phyloP scores from a whole-genome alignment of 192 early-diverging fungal species.

The Mortierella hygrophila region DNA sequence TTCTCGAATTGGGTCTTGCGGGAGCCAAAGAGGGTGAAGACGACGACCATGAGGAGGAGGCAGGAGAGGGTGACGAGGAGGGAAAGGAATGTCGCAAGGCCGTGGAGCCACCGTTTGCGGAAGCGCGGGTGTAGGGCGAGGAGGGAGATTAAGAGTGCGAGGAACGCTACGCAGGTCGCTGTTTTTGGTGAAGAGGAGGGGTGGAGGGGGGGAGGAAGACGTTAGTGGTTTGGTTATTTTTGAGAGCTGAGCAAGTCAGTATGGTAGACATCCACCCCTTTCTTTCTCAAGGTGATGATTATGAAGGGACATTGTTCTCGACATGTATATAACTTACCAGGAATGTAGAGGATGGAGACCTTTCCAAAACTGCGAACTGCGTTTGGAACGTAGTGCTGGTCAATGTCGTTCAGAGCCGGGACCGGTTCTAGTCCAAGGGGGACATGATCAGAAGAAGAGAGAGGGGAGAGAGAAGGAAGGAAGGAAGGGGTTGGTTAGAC shows the following conservation, averaged over 20 bases:
- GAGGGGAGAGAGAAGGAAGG: neutral
- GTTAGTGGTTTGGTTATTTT: neutral
- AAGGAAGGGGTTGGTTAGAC: neutral
- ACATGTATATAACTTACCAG: conserved; percentile 15
- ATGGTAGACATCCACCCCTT: too few relatives aligned
- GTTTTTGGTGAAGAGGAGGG: too few relatives aligned
- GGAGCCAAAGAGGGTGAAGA: conserved; percentile 28
- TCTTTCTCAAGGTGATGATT: neutral
- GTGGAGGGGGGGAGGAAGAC: neutral
- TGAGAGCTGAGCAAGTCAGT: too few relatives aligned
- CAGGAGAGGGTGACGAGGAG: conserved; percentile 31
- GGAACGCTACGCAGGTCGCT: conserved; percentile 39
- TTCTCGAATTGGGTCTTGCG: conserved; percentile 42
- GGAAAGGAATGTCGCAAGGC: conserved; percentile 17
- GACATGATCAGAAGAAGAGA: neutral
- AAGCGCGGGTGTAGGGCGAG: conserved; percentile 21
- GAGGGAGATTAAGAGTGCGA: conserved; percentile 32
- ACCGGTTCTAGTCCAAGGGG: conserved; percentile 9
- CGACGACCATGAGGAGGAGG: conserved; percentile 35
- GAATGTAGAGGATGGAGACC: conserved; percentile 41
- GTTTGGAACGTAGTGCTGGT: conserved; percentile 30
- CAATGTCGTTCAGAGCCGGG: conserved; percentile 19
- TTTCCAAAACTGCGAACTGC: conserved; percentile 32
- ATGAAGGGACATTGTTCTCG: neutral
- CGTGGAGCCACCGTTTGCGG: conserved; percentile 45